Conservation (phyloP, 345 rosid genomes). For the Lepidium didymum region DNA sequence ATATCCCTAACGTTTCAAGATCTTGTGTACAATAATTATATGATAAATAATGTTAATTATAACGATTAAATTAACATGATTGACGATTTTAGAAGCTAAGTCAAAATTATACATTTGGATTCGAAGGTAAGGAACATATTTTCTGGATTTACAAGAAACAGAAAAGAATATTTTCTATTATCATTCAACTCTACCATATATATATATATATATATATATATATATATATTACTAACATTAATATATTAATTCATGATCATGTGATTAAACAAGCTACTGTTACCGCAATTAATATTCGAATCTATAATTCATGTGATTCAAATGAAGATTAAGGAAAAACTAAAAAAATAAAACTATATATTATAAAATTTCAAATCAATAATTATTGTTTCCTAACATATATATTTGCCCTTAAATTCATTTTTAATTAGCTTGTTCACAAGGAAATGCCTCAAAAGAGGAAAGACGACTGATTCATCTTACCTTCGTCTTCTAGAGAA, state of each 20-base stretch:
- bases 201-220: background rate
- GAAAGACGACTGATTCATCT: conserved; percentile 30
- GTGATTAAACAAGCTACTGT: conserved; percentile 9
- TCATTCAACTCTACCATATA: conserved; percentile 12
- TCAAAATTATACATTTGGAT: conserved; percentile 10
- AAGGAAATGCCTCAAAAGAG: conserved; percentile 28
- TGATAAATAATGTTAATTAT: background rate
- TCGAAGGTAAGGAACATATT: conserved; percentile 25
- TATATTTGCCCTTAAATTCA: background rate
- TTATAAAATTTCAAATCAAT: background rate
- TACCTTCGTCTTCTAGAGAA: background rate
- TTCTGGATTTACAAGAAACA: conserved; percentile 15
- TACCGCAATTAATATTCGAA: conserved; percentile 18
- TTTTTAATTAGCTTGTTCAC: conserved; percentile 23
- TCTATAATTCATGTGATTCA: conserved; percentile 3
- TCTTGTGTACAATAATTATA: background rate
- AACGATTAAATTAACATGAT: background rate
- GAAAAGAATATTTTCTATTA: conserved; percentile 18
- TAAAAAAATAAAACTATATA: background rate
- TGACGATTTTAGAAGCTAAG: conserved; percentile 9
- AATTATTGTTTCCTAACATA: background rate
- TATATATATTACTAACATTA: background rate
- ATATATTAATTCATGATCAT: background rate
- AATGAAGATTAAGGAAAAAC: background rate
- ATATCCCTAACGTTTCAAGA: background rate